Percentiles rank a stretch among this genome's conserved stretches.
Evolutionary conservation across 2,329 filamentous ascomycete genomes (phyloP).

Genomic region (Allantophomopsis cytisporea): DNA sequence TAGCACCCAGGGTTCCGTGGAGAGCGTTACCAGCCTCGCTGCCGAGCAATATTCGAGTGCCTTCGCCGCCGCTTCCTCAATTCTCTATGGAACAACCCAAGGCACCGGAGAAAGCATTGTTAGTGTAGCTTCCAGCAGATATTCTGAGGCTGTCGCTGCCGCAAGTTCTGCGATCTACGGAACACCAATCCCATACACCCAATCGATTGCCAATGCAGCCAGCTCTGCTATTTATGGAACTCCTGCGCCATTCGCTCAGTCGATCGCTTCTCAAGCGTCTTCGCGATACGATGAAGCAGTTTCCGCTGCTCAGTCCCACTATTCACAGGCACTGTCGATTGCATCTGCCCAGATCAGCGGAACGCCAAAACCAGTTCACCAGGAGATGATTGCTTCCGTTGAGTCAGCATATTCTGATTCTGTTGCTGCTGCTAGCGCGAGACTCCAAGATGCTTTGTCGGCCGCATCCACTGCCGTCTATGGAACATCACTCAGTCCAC

Average conservation of each 20-base stretch:
- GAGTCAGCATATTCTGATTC: slow-evolving; percentile 56
- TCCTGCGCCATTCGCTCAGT: slow-evolving; percentile 32
- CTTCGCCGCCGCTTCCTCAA: slow-evolving; percentile 39
- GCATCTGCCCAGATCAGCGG: slow-evolving; percentile 56
- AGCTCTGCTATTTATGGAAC: slow-evolving; percentile 50
- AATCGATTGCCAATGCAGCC: slow-evolving; percentile 23
- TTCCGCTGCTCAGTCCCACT: slow-evolving; percentile 52
- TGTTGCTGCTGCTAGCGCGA: slow-evolving; percentile 44
- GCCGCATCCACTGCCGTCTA: slow-evolving; percentile 35
- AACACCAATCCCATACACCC: slow-evolving; percentile 27
- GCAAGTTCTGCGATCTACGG: slow-evolving; percentile 49
- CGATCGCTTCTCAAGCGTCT: slow-evolving; percentile 24
- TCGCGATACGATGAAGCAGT: slow-evolving; percentile 52
- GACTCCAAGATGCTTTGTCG: slow-evolving; percentile 38
- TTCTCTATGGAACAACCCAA: slow-evolving; percentile 33
- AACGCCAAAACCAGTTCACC: slow-evolving; percentile 53
- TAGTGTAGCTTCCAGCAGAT: slow-evolving; percentile 37
- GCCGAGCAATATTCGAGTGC: slow-evolving; percentile 42
- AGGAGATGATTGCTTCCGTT: slow-evolving; percentile 56
- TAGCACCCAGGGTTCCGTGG: slow-evolving; percentile 26
- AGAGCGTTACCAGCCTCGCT: slow-evolving; percentile 36
- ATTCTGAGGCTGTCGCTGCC: slow-evolving; percentile 40
- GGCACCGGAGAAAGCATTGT: slow-evolving; percentile 28
- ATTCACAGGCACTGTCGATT: slow-evolving; percentile 52
- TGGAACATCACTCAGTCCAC: slow-evolving; percentile 23